A percentile compares a stretch with the other conserved stretches of the same genome.
These are phyloP conservation scores for Aureobasidium melanogenum DNA, from an alignment of 2,329 filamentous ascomycete genomes.

Conservation along the genomic window DNA sequence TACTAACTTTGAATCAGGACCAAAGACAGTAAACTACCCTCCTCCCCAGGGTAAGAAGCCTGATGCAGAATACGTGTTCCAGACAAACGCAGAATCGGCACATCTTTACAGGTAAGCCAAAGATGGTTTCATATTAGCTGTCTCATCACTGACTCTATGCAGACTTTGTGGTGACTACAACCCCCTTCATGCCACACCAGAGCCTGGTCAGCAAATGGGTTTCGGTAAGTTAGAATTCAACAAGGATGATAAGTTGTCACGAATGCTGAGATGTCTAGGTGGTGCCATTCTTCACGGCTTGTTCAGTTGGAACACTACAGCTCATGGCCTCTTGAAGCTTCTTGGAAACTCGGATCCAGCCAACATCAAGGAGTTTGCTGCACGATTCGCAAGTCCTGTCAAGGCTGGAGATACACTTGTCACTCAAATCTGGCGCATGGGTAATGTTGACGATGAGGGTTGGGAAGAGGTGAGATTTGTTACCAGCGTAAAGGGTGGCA, in stretches of 20 bases:
- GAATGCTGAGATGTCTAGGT: constrained; percentile 24
- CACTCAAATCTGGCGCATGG: constrained; percentile 72
- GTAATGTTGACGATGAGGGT: constrained; percentile 51
- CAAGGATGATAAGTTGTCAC: not conserved
- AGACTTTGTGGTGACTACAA: constrained; percentile 85
- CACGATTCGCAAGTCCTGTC: constrained; percentile 77
- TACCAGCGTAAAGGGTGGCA: constrained; percentile 68
- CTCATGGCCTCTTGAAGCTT: constrained; percentile 62
- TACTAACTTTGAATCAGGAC: constrained; percentile 30
- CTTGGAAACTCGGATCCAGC: constrained; percentile 69
- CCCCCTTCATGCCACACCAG: constrained; percentile 78
- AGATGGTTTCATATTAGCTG: constrained; percentile 18
- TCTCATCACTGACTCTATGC: not conserved
- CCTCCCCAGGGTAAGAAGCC: constrained; percentile 64
- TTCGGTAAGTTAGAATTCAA: constrained; percentile 44
- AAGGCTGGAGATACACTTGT: constrained; percentile 74
- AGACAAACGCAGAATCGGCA: constrained; percentile 63
- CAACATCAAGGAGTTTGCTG: constrained; percentile 83
- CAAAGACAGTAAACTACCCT: constrained; percentile 67
- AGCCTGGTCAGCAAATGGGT: constrained; percentile 80
- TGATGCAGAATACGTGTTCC: constrained; percentile 60
- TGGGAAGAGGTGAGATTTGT: constrained; percentile 81
- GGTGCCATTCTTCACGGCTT: constrained; percentile 84
- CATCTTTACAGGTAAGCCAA: constrained; percentile 55
- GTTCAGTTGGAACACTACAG: constrained; percentile 75